Evolutionary conservation across 805 yeast genomes (phyloP), one percentile per base, ranked within the genome.

Genomic region (Barnettozyma wickerhamii): DNA sequence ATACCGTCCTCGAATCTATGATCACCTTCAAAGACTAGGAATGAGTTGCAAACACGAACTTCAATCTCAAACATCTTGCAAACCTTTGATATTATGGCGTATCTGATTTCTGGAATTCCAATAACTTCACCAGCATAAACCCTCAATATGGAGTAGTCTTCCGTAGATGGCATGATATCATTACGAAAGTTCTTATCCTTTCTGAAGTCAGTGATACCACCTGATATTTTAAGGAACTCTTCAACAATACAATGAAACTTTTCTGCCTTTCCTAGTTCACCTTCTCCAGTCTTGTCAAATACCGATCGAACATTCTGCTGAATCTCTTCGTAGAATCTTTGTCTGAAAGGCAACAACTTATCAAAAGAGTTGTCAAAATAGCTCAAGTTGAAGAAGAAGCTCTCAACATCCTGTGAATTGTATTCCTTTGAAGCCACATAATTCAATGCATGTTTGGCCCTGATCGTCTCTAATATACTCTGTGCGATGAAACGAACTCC

Each of bases 291-390:
- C n/a, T n/a, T n/a, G n/a, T n/a, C n/a, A n/a, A n/a, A n/a, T n/a
- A n/a, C n/a, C n/a, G n/a, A n/a, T n/a, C n/a, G n/a, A n/a, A 26
- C 5, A 26, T 35, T 14, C 18, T 27, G n/a, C 9, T 7, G 13
- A 35, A 35, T 31, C 14, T 19, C 14, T 12, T 28, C 17, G n/a
- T 30, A 40, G 15, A 40, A 40, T 13, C 21, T 23, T 2, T 41
- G 27, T 32, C 59, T 43, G 27, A 30, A 45, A 12, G 49, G 48
- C 4, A 48, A 19, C 7, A 55, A 21, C 5, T 32, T 14, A 40
- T 53, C 55, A 32, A 46, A 53, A 12, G 50, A 51, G 18, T 45
- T 29, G 33, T 55, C 59, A 7, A 52, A 19, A 14, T 27, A 26
- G 28, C 41, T 33, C 12, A 50, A 4, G 1, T 40, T 26, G 6